Base-by-base conservation (phyloP, 2,329 filamentous ascomycete species). In the Dryadomyces sulphureus region DNA sequence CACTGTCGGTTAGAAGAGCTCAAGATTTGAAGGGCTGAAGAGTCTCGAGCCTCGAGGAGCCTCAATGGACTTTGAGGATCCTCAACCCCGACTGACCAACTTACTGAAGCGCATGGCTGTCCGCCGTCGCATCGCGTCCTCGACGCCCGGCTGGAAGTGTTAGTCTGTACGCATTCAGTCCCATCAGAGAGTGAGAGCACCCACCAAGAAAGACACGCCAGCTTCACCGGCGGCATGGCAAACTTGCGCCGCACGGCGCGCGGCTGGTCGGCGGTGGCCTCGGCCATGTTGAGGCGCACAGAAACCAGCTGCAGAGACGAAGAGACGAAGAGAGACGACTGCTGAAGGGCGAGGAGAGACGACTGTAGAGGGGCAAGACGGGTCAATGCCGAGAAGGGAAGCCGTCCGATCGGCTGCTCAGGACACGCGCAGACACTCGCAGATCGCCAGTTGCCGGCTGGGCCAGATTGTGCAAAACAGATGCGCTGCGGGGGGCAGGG, bases 171-270 rank as follows among this genome's bases (percentile, higher is more conserved):
- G 12, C 6, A 16, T 19, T 2, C 17, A 41, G n/a, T n/a, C n/a
- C n/a, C n/a, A n/a, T n/a, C n/a, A n/a, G n/a, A n/a, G n/a, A n/a
- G n/a, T n/a, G n/a, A n/a, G n/a, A n/a, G n/a, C n/a, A n/a, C n/a
- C n/a, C n/a, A 71, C 68, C 68, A 72, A 45, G 67, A 63, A 47
- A 72, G 60, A 52, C 69, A 72, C 20, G 69, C 69, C 43, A 68
- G 60, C 55, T 72, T 72, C 24, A 71, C 68, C 1, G 69, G 69
- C 42, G 68, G 69, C 24, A 62, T 60, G 39, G 64, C 63, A 53
- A 67, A 67, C 54, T 67, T 67, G 48, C 51, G 49, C 6, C 52
- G 51, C 46, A 47, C 51, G 6, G 47, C 45, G 14, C 47, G 49
- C 21, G 41, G 34, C 39, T 45, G 43, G 16, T 41, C 45, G 20